Evolutionary conservation across 441 rosid species (phyloP), one percentile per base, ranked within the genome.

Genomic region (Syzygium malaccense): DNA sequence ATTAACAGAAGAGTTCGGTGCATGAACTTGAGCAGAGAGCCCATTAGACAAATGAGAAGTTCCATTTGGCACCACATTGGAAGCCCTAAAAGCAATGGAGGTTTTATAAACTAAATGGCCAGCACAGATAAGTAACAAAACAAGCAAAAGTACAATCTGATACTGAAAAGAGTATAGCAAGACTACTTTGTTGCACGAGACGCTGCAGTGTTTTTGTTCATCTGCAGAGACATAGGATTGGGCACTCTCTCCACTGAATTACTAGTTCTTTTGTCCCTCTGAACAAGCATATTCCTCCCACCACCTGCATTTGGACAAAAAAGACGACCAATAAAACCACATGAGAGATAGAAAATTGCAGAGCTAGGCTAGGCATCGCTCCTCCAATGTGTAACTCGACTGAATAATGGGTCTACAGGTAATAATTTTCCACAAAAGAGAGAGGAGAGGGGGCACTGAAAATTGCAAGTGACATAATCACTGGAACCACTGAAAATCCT

Each of bases 181-280:
- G 62, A 91, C 87, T 95, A 97, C 98, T 92, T 95, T 85, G 86
- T 91, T 84, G 58, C 91, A 89, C 88, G 92, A 86, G 91, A 83
- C 71, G 85, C 90, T 45, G 92, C 86, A 78, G 84, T 85, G 86
- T 89, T 91, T 89, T 92, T 94, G 60, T 87, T 92, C 93, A 91
- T 93, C 91, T 87, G 94, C 41, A 87, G 79, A 86, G 86, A 79
- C 68, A 89, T 90, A 41, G 86, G 68, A 51, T 87, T 58, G 49
- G 93, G 86, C 55, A 80, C 92, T 90, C 95, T 91, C 66, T 91
- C 92, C 78, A 85, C 55, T 28, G 83, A 89, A 89, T 89, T 91
- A 91, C 86, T 90, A 88, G 85, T 87, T 89, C 95, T 96, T 91
- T 90, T 96, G 64, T 92, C 99, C 93, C 96, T 93, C 89, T 91